Evolutionary conservation across 2,329 filamentous ascomycete species (phyloP), one percentile per base, ranked within the genome.

Genomic region (Cladosporium velox): DNA sequence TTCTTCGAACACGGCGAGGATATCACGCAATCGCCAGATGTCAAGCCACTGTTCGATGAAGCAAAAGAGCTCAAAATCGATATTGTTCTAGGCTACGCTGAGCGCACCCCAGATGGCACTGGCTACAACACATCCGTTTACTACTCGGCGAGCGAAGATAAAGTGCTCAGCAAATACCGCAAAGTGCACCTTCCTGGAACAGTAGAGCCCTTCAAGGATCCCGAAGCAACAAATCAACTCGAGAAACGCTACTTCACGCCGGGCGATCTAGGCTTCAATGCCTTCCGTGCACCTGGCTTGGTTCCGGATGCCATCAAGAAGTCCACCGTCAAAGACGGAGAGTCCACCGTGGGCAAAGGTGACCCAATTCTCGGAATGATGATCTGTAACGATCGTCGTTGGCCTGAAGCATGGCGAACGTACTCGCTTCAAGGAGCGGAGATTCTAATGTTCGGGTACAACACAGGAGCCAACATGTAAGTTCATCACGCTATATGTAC

Each of bases 121-220:
- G 77, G 83, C 55, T 87, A 82, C 72, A 87, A 87, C 72, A 82
- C 81, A 4, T 76, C 75, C 54, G 75, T 86, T 15, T 86, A 86
- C 70, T 86, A 81, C 72, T 84, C 82, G 2, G 81, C 80, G 1
- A 73, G 74, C 6, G 71, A 75, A 34, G 77, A 76, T 21, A 71
- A 76, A 54, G 77, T 85, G 7, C 71, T 86, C 26, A 77, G 77
- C 34, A 86, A 85, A 70, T 87, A 86, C 70, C 79, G 84, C 67
- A 87, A 87, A 72, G 78, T 86, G 1, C 85, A 86, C 69, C 76
- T 86, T 3, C 85, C 85, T 0, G 85, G 85, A 0, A 82, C 81
- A 2, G 76, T 79, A n/a, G 83, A 85, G 70, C 83, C 84, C 12
- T 81, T 84, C 35, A 75, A 79, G 3, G 79, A 82, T 49, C 81